Evolutionary conservation across 305 asterid genomes (phyloP), one percentile per base, ranked within the genome.

Genomic region (Fraxinus latifolia): DNA sequence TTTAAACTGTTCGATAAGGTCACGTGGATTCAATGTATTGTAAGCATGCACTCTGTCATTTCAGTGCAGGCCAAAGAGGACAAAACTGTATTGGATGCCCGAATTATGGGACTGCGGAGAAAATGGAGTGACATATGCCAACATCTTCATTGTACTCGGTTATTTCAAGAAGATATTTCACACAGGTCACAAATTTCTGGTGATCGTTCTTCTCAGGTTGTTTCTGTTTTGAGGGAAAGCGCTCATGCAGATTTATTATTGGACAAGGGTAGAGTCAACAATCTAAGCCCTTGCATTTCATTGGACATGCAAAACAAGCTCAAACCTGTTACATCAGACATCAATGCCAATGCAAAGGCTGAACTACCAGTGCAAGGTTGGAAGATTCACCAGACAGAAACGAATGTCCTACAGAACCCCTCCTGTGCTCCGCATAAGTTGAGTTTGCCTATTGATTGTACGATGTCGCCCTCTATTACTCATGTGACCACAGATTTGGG

Each of bases 41-140:
- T 89, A 80, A 91, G 83, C 91, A 86, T 87, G 87, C 83, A 74
- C 81, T 79, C 89, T 87, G 77, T 94, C 83, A 87, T 87, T 91
- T 85, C 98, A 93, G 98, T 90, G 95, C 99, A 95, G 99, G 92
- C 89, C 85, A 90, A 88, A 88, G 92, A 92, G 85, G 93, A 86
- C 83, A 82, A 81, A 77, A 70, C 86, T 81, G 76, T 92, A 55
- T 82, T 87, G 85, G 93, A 89, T 86, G 93, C 92, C 75, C 87
- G 89, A 82, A 71, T 89, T 17, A 70, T 42, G 90, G 94, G 90
- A 5, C 81, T 93, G 80, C 89, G 87, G 79, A 89, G 87, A 84
- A 95, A 95, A 87, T 95, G 99, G 99, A 91, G 80, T 67, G 97
- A 92, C 82, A 95, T 92, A 75, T 95, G 99, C 83, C 93, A 86